Conservation (phyloP, 108 stramenopile genomes). For the Parietichytrium sp. region DNA sequence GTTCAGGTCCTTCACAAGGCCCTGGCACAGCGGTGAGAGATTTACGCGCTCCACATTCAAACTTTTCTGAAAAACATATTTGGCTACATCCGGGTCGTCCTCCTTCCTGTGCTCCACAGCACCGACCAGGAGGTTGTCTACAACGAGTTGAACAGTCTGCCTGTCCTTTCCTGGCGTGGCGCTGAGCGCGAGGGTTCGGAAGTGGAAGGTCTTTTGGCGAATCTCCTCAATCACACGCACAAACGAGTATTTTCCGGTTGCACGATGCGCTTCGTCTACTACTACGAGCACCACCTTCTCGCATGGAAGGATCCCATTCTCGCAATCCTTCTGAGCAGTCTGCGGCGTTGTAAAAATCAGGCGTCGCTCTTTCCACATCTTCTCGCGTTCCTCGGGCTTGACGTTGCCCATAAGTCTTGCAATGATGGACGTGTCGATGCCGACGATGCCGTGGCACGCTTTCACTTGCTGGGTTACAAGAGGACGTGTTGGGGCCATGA, state of each 20-base stretch:
- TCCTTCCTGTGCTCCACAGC: slow-evolving; percentile 76
- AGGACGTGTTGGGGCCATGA: slow-evolving; percentile 87
- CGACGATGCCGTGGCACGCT: slow-evolving; percentile 80
- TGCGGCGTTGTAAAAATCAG: slow-evolving; percentile 97
- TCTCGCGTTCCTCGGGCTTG: slow-evolving; percentile 40
- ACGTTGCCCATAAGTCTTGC: slow-evolving; percentile 73
- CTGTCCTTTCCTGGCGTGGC: slow-evolving; percentile 91
- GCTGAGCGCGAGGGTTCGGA: slow-evolving; percentile 73
- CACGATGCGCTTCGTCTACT: slow-evolving; percentile 93
- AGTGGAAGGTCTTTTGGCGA: slow-evolving; percentile 54
- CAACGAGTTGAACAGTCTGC: slow-evolving; percentile 75
- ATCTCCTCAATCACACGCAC: slow-evolving; percentile 61
- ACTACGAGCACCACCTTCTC: slow-evolving; percentile 78
- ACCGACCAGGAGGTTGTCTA: slow-evolving; percentile 66
- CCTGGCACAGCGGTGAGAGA: slow-evolving; percentile 48
- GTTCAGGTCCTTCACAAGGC: slow-evolving; percentile 59
- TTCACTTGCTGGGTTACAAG: slow-evolving; percentile 90
- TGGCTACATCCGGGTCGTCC: slow-evolving; percentile 70
- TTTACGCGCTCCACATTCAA: slow-evolving; percentile 70
- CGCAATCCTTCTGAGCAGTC: slow-evolving; percentile 83
- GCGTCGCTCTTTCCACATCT: slow-evolving; percentile 69
- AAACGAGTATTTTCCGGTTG: slow-evolving; percentile 87
- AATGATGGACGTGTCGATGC: slow-evolving; percentile 73
- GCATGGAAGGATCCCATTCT: slow-evolving; percentile 58
- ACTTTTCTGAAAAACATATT: slow-evolving; percentile 73